These are phyloP conservation scores for Acanthamoeba divionensis DNA, from an alignment of 208 protist genomes.

Conservation along the genomic window DNA sequence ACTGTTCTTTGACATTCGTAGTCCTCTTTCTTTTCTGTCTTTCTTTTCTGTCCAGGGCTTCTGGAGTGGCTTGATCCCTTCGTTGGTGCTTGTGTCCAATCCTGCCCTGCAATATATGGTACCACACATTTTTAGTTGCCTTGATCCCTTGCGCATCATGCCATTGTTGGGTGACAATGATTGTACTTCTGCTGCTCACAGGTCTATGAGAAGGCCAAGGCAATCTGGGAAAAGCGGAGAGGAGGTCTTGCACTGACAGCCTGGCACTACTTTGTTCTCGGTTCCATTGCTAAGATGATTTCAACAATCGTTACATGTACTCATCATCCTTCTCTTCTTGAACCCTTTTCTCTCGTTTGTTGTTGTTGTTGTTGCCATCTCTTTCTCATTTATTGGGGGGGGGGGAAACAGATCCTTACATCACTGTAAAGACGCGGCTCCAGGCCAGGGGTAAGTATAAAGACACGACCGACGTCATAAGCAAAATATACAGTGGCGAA, in stretches of 20 bases:
- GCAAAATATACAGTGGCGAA: conserved; percentile 44
- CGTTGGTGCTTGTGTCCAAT: conserved; percentile 40
- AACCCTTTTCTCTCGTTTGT: neutral
- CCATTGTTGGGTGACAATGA: neutral
- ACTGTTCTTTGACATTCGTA: neutral
- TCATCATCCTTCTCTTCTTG: neutral
- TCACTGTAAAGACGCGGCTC: conserved; percentile 45
- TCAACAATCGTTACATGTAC: conserved; percentile 50
- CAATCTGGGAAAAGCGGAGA: neutral
- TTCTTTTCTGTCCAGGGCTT: neutral
- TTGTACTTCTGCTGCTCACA: neutral
- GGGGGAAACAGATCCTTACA: conserved; percentile 18
- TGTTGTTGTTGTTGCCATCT: neutral
- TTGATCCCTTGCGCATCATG: neutral
- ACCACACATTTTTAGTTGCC: neutral
- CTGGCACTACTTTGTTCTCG: conserved; percentile 27
- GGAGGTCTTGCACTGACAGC: neutral
- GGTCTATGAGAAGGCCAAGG: conserved; percentile 23
- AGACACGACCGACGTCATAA: conserved; percentile 20
- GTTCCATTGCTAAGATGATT: conserved; percentile 46
- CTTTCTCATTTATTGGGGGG: no score
- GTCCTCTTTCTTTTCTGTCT: conserved; percentile 9
- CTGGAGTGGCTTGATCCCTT: conserved; percentile 31
- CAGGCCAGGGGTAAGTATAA: conserved; percentile 45
- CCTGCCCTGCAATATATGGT: conserved; percentile 54